Evolutionary conservation across 148 eudicot species (phyloP).

Genomic region (Dysphania ambrosioides): DNA sequence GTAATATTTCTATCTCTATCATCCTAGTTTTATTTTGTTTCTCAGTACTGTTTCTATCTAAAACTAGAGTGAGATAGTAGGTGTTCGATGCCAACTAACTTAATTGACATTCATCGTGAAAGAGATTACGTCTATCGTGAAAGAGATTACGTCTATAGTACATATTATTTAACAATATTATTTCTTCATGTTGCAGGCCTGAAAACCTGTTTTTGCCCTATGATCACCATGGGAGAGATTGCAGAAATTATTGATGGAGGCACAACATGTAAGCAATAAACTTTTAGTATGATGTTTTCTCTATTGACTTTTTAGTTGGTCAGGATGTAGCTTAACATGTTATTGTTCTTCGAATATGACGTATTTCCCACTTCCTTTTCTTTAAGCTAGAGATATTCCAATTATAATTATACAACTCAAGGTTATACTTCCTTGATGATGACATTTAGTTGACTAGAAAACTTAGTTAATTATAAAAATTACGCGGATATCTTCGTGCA

Average conservation of each 20-base stretch:
- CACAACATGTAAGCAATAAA: conserved; percentile 22
- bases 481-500: not conserved
- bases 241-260: conserved; percentile 36
- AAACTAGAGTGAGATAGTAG: not conserved
- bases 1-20: not conserved
- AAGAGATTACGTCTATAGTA: no score
- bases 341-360: not conserved
- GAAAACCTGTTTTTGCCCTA: conserved; percentile 30
- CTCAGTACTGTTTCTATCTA: not conserved
- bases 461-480: no score
- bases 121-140: no score
- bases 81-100: not conserved
- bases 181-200: conserved; percentile 15
- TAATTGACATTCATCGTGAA: no score
- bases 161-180: no score
- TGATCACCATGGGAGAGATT: conserved; percentile 31
- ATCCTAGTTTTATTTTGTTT: not conserved
- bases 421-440: not conserved
- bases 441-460: not conserved
- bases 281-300: not conserved
- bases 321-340: not conserved
- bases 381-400: not conserved
- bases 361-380: not conserved
- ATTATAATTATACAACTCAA: not conserved
- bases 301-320: not conserved